phyloP scores from a whole-genome alignment of 306 rosid genomes.

The Trichosanthes truncata region DNA sequence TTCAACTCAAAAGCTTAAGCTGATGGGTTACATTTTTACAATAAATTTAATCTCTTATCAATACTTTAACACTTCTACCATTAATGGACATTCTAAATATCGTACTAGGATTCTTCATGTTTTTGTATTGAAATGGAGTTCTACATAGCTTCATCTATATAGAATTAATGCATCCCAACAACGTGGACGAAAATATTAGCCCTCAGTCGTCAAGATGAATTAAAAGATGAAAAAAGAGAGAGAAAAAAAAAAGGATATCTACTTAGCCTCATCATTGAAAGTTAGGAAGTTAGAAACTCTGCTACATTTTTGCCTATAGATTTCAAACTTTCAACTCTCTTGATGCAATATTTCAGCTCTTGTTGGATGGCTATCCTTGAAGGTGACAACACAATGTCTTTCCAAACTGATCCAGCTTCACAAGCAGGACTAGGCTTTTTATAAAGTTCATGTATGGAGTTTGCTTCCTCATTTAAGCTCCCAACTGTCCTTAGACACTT shows the following conservation, averaged over 20 bases:
- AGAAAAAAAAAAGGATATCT: background rate
- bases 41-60: background rate
- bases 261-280: background rate
- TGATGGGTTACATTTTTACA: background rate
- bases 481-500: conserved; percentile 69
- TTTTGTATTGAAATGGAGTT: conserved; percentile 1
- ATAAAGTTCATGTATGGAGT: conserved; percentile 73
- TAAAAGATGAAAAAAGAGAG: background rate
- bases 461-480: conserved; percentile 55
- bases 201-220: background rate
- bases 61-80: background rate
- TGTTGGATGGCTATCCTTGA: conserved; percentile 73
- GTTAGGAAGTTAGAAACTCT: background rate
- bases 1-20: no score
- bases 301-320: background rate
- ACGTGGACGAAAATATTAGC: background rate
- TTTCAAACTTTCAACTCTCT: conserved; percentile 51
- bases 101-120: background rate
- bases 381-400: conserved; percentile 85
- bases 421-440: conserved; percentile 64
- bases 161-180: conserved; percentile 7
- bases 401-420: conserved; percentile 79
- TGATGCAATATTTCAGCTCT: conserved; percentile 77
- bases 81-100: background rate
- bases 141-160: conserved; percentile 9